Conservation (phyloP, 306 rosid genomes). For the Mimosa pudica region DNA sequence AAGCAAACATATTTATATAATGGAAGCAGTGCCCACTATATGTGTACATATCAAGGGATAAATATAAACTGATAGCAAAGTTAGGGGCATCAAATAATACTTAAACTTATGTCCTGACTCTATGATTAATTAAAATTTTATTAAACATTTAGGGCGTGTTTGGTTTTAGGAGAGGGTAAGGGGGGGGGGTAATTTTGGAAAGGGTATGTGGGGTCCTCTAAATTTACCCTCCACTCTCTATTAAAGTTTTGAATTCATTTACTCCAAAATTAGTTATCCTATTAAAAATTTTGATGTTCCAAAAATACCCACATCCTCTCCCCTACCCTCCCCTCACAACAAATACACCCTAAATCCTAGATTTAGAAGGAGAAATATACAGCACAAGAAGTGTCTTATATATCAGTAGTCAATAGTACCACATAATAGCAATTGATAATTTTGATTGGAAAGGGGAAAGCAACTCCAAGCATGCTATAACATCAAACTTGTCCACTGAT, state of each 20-base stretch:
- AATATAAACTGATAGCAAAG: conserved; percentile 18
- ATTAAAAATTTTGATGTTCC: no score
- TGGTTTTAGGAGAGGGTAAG: no score
- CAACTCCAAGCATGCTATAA: conserved; percentile 24
- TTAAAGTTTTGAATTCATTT: no score
- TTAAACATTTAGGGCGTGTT: not conserved
- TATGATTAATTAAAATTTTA: conserved; percentile 8
- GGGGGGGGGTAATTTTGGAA: no score
- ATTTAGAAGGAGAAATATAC: conserved; percentile 32
- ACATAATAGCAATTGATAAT: conserved; percentile 22
- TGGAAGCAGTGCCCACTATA: conserved; percentile 14
- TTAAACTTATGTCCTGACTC: conserved; percentile 21
- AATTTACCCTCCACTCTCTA: no score
- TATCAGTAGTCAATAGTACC: conserved; percentile 26
- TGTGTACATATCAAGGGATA: conserved; percentile 14
- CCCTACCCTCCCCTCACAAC: no score
- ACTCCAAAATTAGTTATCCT: no score
- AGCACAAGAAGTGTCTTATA: conserved; percentile 21
- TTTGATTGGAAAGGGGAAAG: conserved; percentile 23
- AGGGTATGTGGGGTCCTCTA: no score
- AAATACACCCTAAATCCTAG: conserved; percentile 8
- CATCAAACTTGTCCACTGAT: conserved; percentile 13
- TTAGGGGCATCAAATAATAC: conserved; percentile 4
- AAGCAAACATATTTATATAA: conserved; percentile 24
- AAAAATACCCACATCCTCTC: no score